phyloP scores from a whole-genome alignment of 345 rosid species.

The Bruguiera parviflora region DNA sequence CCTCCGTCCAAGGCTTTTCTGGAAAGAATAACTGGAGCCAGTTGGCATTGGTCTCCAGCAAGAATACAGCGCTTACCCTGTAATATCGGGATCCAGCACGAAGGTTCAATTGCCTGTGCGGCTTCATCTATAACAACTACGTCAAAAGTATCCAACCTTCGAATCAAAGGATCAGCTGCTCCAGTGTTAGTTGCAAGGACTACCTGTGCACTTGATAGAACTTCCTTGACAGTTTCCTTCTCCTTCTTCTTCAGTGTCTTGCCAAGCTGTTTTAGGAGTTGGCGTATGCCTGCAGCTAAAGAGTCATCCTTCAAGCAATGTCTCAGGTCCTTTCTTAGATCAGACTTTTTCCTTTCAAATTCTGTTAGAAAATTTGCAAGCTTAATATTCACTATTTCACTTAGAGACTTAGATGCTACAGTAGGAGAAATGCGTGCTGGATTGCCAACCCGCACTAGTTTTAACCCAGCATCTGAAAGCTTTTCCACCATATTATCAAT shows the following conservation, averaged over 20 bases:
- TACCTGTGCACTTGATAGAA: conserved; percentile 74
- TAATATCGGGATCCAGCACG: conserved; percentile 92
- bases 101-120: conserved; percentile 93
- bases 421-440: conserved; percentile 88
- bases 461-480: conserved; percentile 58
- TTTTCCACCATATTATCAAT: conserved; percentile 96
- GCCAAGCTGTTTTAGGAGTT: conserved; percentile 88
- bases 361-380: conserved; percentile 62
- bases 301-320: conserved; percentile 84
- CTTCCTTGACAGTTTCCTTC: conserved; percentile 80
- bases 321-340: conserved; percentile 79
- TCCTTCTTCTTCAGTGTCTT: conserved; percentile 86
- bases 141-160: conserved; percentile 75
- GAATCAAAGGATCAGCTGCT: conserved; percentile 85
- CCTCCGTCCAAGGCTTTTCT: conserved; percentile 88
- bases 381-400: conserved; percentile 73
- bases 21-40: conserved; percentile 90
- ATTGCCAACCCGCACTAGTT: conserved; percentile 88
- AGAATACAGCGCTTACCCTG: conserved; percentile 89
- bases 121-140: conserved; percentile 96
- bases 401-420: conserved; percentile 83
- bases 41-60: conserved; percentile 92
- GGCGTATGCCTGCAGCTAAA: conserved; percentile 93
- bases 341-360: conserved; percentile 79
- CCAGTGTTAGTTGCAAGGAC: conserved; percentile 95